phyloP scores from a whole-genome alignment of 331 rosid genomes.

The Erythrophleum ivorense region DNA sequence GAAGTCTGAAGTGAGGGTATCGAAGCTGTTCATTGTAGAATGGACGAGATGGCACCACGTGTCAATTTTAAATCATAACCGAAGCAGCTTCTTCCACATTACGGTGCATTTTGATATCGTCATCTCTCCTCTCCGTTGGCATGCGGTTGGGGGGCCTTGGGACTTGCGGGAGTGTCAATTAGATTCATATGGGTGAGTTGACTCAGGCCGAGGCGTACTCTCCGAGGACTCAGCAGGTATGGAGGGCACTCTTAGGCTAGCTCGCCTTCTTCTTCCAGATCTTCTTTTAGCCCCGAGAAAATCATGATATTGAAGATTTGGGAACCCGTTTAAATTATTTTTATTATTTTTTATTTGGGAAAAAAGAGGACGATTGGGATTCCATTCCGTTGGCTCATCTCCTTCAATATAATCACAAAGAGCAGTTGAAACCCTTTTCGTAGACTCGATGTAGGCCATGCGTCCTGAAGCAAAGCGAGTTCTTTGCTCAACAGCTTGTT shows the following conservation, averaged over 20 bases:
- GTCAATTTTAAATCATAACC: no score
- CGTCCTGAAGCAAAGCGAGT: slow-evolving; percentile 71
- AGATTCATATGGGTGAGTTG: slow-evolving; percentile 80
- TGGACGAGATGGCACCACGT: no score
- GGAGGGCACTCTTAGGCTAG: slow-evolving; percentile 86
- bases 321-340: no score
- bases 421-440: slow-evolving; percentile 76
- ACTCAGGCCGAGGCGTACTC: slow-evolving; percentile 85
- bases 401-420: slow-evolving; percentile 82
- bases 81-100: no score
- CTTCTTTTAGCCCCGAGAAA: slow-evolving; percentile 79
- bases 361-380: no score
- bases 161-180: not conserved
- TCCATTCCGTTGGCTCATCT: no score
- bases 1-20: no score
- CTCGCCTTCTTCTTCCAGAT: slow-evolving; percentile 86
- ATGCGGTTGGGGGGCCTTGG: not conserved
- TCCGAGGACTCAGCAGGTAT: slow-evolving; percentile 73
- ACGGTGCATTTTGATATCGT: no score
- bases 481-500: slow-evolving; percentile 81
- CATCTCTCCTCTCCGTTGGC: no score
- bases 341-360: no score
- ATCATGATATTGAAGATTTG: no score
- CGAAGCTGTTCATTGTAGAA: no score
- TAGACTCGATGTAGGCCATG: slow-evolving; percentile 71